These are phyloP conservation scores for Backusella mclennaniae DNA, from an alignment of 192 early-diverging fungal genomes.

Conservation along the genomic window DNA sequence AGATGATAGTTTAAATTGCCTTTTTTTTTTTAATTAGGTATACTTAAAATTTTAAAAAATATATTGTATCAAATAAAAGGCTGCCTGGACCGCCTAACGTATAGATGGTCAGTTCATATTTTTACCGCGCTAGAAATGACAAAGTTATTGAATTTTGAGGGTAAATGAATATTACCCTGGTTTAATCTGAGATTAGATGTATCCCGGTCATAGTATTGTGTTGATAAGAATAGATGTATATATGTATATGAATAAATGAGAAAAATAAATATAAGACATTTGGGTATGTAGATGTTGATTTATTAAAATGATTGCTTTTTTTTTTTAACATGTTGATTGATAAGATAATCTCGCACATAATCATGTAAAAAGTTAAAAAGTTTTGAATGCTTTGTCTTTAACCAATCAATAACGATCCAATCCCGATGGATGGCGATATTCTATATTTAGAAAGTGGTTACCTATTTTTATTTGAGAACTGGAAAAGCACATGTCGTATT, in stretches of 20 bases:
- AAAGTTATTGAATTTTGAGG: background rate
- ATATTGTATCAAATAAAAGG: background rate
- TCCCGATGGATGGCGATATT: background rate
- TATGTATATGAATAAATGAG: background rate
- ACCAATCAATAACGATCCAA: background rate
- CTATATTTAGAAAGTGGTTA: background rate
- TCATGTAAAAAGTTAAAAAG: background rate
- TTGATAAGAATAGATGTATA: background rate
- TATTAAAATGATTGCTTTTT: background rate
- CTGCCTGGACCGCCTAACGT: background rate
- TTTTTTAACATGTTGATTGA: background rate
- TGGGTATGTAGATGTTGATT: background rate
- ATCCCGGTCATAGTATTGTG: background rate
- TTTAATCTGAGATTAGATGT: background rate
- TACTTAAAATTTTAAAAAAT: background rate
- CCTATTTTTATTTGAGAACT: background rate
- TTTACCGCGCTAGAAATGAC: background rate
- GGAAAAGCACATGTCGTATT: background rate
- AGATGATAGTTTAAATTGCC: background rate
- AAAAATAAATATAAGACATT: background rate
- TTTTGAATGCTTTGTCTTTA: background rate
- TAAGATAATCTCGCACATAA: background rate
- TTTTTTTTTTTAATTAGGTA: background rate
- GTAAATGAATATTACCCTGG: background rate
- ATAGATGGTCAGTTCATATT: background rate